Percentiles rank a stretch among this genome's conserved stretches.
These are phyloP conservation scores for Takashimella koratensis DNA, from an alignment of 1,284 basidiomycete species.

Conservation along the genomic window DNA sequence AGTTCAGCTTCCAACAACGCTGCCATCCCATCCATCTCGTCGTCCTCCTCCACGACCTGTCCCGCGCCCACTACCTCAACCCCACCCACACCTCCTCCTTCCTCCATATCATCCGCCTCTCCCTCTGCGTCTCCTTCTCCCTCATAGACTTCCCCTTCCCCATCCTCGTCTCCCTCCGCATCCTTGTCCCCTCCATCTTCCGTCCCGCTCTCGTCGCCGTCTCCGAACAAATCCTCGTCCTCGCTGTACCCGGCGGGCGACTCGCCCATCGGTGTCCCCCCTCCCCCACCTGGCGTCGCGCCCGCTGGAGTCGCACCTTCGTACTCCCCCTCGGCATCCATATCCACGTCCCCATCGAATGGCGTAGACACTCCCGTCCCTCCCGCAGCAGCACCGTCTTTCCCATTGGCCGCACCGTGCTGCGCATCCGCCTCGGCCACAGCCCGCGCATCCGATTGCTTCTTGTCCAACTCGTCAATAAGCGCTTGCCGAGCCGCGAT, in stretches of 20 bases:
- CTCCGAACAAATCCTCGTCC: conserved; percentile 37
- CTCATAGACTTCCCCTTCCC: conserved; percentile 2
- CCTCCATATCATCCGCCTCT: conserved; percentile 14
- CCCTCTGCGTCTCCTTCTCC: conserved; percentile 18
- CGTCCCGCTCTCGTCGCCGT: conserved; percentile 20
- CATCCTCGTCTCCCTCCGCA: conserved; percentile 6
- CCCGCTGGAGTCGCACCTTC: conserved; percentile 19
- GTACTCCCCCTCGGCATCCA: conserved; percentile 45
- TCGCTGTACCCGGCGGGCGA: conserved; percentile 7
- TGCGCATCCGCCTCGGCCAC: conserved; percentile 6
- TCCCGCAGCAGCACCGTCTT: neutral
- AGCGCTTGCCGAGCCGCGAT: conserved; percentile 57
- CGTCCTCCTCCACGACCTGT: conserved; percentile 17
- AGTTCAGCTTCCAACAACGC: conserved; percentile 31
- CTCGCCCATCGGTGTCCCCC: conserved; percentile 2
- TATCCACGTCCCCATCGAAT: conserved; percentile 13
- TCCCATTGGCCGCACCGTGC: neutral
- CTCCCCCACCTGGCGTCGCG: neutral
- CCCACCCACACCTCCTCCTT: conserved; percentile 13
- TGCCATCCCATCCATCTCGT: conserved; percentile 42
- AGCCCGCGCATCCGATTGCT: conserved; percentile 10
- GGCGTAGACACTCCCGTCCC: neutral
- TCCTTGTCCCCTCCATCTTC: conserved; percentile 26
- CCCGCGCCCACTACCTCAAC: conserved; percentile 16
- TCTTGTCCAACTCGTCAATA: conserved; percentile 37